phyloP scores from a whole-genome alignment of 345 rosid species.

The Eucalyptus marginata region DNA sequence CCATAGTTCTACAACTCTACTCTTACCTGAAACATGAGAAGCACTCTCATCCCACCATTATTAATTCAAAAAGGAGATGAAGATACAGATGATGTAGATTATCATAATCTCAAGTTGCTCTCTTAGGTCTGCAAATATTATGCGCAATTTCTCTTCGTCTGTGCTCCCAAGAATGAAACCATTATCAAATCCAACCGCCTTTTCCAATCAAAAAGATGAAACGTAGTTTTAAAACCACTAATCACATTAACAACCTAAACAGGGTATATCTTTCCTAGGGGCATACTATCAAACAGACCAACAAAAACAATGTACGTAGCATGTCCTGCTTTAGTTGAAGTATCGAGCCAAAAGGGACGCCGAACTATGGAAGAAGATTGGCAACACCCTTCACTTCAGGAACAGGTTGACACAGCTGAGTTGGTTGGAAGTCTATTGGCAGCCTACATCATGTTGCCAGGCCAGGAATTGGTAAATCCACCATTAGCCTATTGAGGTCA shows the following conservation, averaged over 20 bases:
- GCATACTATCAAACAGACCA: neutral
- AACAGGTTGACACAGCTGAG: neutral
- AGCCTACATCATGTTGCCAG: neutral
- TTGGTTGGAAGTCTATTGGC: neutral
- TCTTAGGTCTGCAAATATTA: neutral
- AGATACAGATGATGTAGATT: neutral
- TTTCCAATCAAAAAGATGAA: neutral
- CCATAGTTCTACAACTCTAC: neutral
- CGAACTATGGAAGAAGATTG: neutral
- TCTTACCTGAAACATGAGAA: neutral
- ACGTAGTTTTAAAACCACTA: neutral
- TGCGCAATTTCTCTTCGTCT: neutral
- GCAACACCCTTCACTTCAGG: neutral
- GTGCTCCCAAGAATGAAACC: neutral
- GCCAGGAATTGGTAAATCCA: neutral
- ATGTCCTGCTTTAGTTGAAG: neutral
- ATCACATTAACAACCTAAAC: neutral
- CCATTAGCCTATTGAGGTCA: neutral
- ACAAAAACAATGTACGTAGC: neutral
- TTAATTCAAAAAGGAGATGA: neutral
- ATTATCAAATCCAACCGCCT: neutral
- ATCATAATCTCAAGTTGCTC: neutral
- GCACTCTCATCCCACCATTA: neutral
- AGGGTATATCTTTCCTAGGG: neutral
- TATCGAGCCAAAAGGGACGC: neutral